These are phyloP conservation scores for Leishmania arabica DNA, from an alignment of 208 protist species.

Conservation along the genomic window DNA sequence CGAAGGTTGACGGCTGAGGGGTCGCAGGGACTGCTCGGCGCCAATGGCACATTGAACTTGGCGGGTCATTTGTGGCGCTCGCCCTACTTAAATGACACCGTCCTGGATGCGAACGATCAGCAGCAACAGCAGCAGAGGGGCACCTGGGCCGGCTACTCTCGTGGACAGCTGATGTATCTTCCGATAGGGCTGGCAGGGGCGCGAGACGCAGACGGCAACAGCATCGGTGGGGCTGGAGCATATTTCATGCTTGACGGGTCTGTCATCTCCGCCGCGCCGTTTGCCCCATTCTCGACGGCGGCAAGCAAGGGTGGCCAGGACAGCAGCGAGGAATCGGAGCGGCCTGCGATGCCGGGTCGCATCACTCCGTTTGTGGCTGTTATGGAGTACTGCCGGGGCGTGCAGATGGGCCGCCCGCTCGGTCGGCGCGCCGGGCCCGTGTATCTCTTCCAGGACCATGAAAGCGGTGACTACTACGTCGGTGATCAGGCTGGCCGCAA, in stretches of 20 bases:
- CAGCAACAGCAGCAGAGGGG: background rate
- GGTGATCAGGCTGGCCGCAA: constrained; percentile 28
- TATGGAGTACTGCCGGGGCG: constrained; percentile 69
- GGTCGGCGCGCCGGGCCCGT: constrained; percentile 40
- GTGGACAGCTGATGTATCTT: constrained; percentile 11
- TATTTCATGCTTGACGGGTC: constrained; percentile 23
- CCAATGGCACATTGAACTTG: constrained; percentile 6
- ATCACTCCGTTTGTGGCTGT: constrained; percentile 51
- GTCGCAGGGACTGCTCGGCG: constrained; percentile 7
- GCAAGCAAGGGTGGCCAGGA: background rate
- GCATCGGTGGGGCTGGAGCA: constrained; percentile 11
- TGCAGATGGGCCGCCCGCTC: constrained; percentile 61
- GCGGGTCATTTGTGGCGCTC: constrained; percentile 22
- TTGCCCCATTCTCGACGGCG: background rate
- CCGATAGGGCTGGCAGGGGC: constrained; percentile 16
- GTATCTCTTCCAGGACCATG: constrained; percentile 39
- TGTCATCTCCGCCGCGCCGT: constrained; percentile 18
- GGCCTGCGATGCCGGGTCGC: background rate
- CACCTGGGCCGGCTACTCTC: background rate
- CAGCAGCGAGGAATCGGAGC: background rate
- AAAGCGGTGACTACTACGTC: constrained; percentile 36
- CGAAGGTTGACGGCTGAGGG: constrained; percentile 3
- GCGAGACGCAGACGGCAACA: constrained; percentile 12
- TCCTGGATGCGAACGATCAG: constrained; percentile 2
- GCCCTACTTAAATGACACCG: constrained; percentile 29